Conservation (phyloP, 441 rosid species). For the Codiaeum variegatum region DNA sequence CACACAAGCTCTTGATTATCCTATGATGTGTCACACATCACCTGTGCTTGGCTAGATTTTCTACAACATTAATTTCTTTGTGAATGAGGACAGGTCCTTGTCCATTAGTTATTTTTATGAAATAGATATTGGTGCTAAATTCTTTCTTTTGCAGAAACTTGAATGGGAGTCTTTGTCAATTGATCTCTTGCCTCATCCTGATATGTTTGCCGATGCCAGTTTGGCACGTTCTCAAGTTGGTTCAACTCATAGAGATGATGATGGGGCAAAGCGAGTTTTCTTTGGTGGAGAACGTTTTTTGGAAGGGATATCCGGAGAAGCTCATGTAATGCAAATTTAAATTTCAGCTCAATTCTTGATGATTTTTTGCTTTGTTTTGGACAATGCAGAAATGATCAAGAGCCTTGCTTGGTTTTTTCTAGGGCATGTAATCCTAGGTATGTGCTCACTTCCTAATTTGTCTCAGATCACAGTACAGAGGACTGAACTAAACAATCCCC, state of each 20-base stretch:
- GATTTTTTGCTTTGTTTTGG: constrained; percentile 20
- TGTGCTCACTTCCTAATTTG: constrained; percentile 27
- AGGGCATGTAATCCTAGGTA: neutral
- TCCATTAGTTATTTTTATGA: constrained; percentile 1
- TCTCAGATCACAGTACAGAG: constrained; percentile 91
- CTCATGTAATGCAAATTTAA: constrained; percentile 59
- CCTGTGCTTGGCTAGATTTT: neutral
- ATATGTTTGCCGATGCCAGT: constrained; percentile 92
- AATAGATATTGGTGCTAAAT: constrained; percentile 28
- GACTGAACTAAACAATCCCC: constrained; percentile 84
- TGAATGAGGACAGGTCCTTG: neutral
- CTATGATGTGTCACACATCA: neutral
- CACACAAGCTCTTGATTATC: neutral
- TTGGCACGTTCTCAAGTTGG: constrained; percentile 64
- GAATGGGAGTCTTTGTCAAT: constrained; percentile 95
- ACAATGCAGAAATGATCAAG: neutral
- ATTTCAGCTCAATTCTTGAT: constrained; percentile 25
- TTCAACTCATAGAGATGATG: constrained; percentile 77
- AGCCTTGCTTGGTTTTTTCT: neutral
- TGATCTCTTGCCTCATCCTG: constrained; percentile 99
- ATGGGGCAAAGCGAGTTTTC: constrained; percentile 97
- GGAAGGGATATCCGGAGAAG: constrained; percentile 96
- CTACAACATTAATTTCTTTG: neutral
- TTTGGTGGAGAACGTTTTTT: constrained; percentile 98
- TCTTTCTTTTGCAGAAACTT: constrained; percentile 67